Evolutionary conservation across 129 eudicot genomes (phyloP).

Genomic region (Glebionis coronaria): DNA sequence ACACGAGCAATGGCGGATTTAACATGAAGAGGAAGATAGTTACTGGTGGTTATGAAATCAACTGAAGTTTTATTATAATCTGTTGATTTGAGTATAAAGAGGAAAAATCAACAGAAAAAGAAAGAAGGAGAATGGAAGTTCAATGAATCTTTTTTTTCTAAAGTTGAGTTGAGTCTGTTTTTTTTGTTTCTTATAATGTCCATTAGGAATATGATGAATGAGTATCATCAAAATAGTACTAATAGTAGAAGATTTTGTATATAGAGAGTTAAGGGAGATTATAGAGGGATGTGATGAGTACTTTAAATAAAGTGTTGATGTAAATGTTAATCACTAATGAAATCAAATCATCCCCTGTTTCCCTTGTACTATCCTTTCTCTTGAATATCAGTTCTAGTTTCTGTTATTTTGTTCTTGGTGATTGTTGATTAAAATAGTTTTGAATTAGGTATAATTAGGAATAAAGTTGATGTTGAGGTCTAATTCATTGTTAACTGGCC

Average conservation of each 20-base stretch:
- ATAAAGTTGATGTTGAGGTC: too few relatives aligned
- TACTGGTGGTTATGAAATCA: conserved; percentile 19
- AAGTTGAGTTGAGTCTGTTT: conserved; percentile 18
- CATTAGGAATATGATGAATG: conserved; percentile 1
- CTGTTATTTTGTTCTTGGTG: background rate
- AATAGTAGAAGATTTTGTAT: conserved; percentile 19
- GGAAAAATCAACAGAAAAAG: conserved; percentile 34
- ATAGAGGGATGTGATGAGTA: conserved; percentile 17
- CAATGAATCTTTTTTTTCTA: conserved; percentile 35
- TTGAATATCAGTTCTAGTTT: conserved; percentile 6
- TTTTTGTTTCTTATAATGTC: background rate
- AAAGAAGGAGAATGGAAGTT: conserved; percentile 35
- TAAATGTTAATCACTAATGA: conserved; percentile 21
- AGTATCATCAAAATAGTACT: background rate
- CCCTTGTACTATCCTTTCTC: background rate
- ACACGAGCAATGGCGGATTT: conserved; percentile 42
- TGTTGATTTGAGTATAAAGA: conserved; percentile 27
- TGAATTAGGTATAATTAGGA: too few relatives aligned
- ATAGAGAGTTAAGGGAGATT: conserved; percentile 17
- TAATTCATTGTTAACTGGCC: too few relatives aligned
- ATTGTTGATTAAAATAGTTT: background rate
- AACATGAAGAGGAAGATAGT: conserved; percentile 26
- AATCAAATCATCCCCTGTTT: conserved; percentile 22
- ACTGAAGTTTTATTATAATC: conserved; percentile 34
- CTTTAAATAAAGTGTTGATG: conserved; percentile 11